phyloP scores from a whole-genome alignment of 768 basidiomycete species.

The Antrodiella citrinella region DNA sequence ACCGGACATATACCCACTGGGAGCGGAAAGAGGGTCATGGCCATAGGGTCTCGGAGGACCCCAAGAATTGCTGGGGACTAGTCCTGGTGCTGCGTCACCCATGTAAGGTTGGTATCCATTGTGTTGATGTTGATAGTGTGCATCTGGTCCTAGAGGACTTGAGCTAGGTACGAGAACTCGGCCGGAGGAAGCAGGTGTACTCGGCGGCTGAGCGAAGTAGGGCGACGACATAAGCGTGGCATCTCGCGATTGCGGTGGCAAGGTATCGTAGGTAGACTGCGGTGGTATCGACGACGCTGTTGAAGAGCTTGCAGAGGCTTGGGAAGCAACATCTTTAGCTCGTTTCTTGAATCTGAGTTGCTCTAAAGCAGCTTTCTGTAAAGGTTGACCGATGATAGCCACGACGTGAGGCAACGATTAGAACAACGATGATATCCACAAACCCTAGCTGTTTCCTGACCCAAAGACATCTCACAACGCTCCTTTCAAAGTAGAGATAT shows the following conservation, averaged over 20 bases:
- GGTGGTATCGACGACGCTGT: constrained; percentile 14
- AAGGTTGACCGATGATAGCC: not conserved
- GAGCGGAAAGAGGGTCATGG: constrained; percentile 48
- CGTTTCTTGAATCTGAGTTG: constrained; percentile 40
- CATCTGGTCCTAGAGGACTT: constrained; percentile 46
- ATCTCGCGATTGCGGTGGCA: constrained; percentile 68
- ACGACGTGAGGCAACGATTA: too few species aligned
- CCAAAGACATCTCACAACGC: constrained; percentile 33
- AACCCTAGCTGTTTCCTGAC: constrained; percentile 44
- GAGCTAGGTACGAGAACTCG: constrained; percentile 72
- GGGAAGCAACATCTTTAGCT: constrained; percentile 21
- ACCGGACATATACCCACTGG: constrained; percentile 49
- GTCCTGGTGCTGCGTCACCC: constrained; percentile 37
- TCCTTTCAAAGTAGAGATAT: constrained; percentile 1
- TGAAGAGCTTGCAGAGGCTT: constrained; percentile 15
- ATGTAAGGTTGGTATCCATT: constrained; percentile 27
- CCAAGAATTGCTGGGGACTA: constrained; percentile 31
- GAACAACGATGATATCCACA: constrained; percentile 22
- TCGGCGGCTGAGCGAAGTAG: constrained; percentile 37
- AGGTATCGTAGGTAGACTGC: constrained; percentile 19
- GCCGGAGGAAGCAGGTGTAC: constrained; percentile 30
- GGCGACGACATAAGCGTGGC: constrained; percentile 61
- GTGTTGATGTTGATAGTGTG: constrained; percentile 30
- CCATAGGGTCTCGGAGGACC: constrained; percentile 20
- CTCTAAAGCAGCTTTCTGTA: constrained; percentile 36